phyloP scores from a whole-genome alignment of 2,329 filamentous ascomycete species.

The Calonectria pteridis region DNA sequence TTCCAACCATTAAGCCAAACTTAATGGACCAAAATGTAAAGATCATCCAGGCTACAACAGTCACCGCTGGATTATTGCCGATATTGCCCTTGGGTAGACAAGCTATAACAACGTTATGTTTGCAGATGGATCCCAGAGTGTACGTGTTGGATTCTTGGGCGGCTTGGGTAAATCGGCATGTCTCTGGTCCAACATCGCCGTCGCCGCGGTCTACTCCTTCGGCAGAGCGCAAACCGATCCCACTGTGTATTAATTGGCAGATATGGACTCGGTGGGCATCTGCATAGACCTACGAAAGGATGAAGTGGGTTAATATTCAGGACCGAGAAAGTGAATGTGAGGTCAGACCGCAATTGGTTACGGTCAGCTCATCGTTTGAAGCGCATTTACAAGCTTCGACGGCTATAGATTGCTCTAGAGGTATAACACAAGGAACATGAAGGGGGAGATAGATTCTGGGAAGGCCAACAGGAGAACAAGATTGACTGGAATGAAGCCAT shows the following conservation, averaged over 20 bases:
- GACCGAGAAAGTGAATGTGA: too few species aligned
- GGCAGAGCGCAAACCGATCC: conserved; percentile 28
- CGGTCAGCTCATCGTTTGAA: too few species aligned
- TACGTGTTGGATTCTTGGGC: conserved; percentile 14
- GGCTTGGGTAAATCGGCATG: not conserved
- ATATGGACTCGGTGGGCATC: too few species aligned
- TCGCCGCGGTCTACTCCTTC: conserved; percentile 18
- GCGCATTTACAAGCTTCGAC: too few species aligned
- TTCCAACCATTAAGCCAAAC: conserved; percentile 8
- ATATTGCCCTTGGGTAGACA: not conserved
- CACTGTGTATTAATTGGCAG: conserved; percentile 8
- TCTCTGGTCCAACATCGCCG: conserved; percentile 13
- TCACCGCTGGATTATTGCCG: not conserved
- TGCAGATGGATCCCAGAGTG: conserved; percentile 1
- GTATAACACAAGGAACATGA: too few species aligned
- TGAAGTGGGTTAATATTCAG: too few species aligned
- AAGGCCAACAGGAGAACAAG: too few species aligned
- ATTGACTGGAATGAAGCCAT: too few species aligned
- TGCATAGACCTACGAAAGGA: too few species aligned
- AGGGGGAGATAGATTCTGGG: too few species aligned
- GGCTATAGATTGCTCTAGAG: too few species aligned
- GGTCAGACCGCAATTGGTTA: too few species aligned
- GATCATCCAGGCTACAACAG: not conserved
- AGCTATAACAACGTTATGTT: conserved; percentile 18
- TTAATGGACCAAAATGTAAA: not conserved